Percentiles rank a stretch among this genome's conserved stretches.
phyloP scores from a whole-genome alignment of 2,329 filamentous ascomycete genomes.

The Aureobasidium sp. region DNA sequence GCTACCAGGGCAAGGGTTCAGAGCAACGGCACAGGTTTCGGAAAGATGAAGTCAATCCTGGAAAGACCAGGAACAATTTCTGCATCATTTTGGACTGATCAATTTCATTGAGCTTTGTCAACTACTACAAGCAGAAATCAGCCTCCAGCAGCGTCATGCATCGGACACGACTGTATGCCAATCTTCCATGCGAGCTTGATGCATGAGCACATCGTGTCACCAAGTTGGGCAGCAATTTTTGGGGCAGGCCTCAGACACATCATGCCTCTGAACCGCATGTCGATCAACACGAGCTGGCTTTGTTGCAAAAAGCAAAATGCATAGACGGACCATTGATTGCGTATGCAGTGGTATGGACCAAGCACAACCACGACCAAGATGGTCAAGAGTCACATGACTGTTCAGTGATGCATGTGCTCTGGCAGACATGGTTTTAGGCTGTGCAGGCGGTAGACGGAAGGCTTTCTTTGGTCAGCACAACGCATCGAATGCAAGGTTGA shows the following conservation, averaged over 20 bases:
- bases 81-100: constrained; percentile 58
- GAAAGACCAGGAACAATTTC: constrained; percentile 81
- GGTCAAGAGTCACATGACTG: background rate
- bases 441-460: background rate
- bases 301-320: background rate
- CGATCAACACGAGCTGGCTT: background rate
- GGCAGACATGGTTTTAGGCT: background rate
- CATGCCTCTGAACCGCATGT: background rate
- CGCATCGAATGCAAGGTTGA: background rate
- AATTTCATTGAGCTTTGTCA: background rate
- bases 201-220: background rate
- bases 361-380: background rate
- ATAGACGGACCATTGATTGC: background rate
- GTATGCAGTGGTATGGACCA: background rate
- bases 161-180: background rate
- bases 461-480: constrained; percentile 3
- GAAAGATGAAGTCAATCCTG: constrained; percentile 73
- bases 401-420: background rate
- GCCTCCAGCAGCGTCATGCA: background rate
- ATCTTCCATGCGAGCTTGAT: background rate
- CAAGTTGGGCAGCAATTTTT: background rate
- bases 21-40: constrained; percentile 41
- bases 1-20: constrained; percentile 32
- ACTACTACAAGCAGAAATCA: background rate
- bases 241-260: background rate